Base-by-base conservation (phyloP, 257 asterid genomes). In the Fraxinus cuspidata region DNA sequence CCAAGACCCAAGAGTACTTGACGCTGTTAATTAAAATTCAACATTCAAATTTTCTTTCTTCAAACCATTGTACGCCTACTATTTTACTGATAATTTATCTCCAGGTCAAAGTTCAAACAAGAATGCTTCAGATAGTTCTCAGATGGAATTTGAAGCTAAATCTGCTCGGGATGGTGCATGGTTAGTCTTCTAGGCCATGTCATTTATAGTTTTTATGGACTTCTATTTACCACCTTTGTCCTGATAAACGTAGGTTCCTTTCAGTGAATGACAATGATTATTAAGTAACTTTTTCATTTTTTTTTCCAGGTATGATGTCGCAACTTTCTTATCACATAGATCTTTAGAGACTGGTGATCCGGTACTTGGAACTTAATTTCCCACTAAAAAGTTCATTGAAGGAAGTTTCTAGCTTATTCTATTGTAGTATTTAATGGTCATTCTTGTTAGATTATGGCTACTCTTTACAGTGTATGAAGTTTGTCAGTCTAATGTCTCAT, bases 161-260 rank as follows among this genome's bases (percentile, higher is more conserved):
- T 90, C 94, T 77, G 87, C 92, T 51, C 85, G 94, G 68, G 94
- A 90, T 79, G 94, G 94, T 83, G 94, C 94, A 85, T 95, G 99
- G 99, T 92, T 77, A 70, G 92, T 84, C 78, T 60, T 82, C 81
- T 53, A 7, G 47, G 67, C 19, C 77, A 51, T 68, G 53, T 34
- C 21, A 70, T 78, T 37, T 15, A 69, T 49, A 64, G 51, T 37
- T 42, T 82, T 72, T 67, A 72, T 71, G 42, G 31, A 47, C 72
- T 38, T 16, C 4, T 70, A 70, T 40, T 49, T 32, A 13, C 65
- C 65, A 56, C 13, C 65, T 70, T 34, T 32, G 15, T 70, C 68
- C 40, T 74, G 42, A 71, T 40, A 71, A 10, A 47, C 32, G 69
- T 15, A 38, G 34, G 69, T 69, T 44, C 79, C 38, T 28, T 5